Percentiles rank a stretch among this genome's conserved stretches.
phyloP scores from a whole-genome alignment of 768 basidiomycete species.

The Agrocybe chaxingu region DNA sequence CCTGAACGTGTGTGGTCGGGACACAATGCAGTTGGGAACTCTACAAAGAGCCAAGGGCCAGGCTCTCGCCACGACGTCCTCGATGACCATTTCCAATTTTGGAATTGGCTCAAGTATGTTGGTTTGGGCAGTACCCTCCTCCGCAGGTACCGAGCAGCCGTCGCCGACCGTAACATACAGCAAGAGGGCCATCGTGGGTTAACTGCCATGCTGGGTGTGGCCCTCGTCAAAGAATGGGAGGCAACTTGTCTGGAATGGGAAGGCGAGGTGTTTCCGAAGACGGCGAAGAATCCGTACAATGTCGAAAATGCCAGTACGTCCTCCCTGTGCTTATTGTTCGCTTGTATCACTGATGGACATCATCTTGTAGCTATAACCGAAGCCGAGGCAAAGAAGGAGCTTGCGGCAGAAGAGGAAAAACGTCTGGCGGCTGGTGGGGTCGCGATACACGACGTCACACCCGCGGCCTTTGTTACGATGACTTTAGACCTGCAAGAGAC shows the following conservation, averaged over 20 bases:
- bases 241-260: slow-evolving; percentile 2
- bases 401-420: not conserved
- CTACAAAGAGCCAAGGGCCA: too few relatives aligned
- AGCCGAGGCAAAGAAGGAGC: slow-evolving; percentile 1
- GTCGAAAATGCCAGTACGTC: not conserved
- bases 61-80: too few relatives aligned
- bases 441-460: not conserved
- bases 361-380: not conserved
- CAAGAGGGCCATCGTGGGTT: not conserved
- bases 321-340: not conserved
- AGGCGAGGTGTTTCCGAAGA: not conserved
- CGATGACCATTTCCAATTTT: too few relatives aligned
- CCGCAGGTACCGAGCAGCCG: too few relatives aligned
- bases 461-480: too few relatives aligned
- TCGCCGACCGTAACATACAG: too few relatives aligned
- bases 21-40: too few relatives aligned
- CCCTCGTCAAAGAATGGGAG: not conserved
- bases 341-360: not conserved
- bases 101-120: too few relatives aligned
- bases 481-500: too few relatives aligned
- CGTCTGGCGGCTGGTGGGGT: not conserved
- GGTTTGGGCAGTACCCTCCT: too few relatives aligned
- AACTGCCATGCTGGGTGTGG: not conserved
- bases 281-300: not conserved
- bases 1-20: too few relatives aligned